These are phyloP conservation scores for Colletotrichum karsti DNA, from an alignment of 2,329 filamentous ascomycete genomes.

Conservation along the genomic window DNA sequence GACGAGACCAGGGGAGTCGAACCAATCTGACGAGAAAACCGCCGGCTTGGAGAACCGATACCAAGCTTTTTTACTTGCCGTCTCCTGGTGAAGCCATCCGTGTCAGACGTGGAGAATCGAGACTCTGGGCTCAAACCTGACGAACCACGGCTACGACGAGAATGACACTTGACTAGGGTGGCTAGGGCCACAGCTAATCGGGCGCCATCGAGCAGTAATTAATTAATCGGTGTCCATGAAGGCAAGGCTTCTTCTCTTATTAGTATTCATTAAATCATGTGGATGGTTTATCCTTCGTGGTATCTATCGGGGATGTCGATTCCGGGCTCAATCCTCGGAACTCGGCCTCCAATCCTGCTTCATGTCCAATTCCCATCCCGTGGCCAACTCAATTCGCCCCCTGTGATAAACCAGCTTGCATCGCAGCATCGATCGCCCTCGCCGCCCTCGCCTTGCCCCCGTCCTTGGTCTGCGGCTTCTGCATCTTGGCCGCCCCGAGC, in stretches of 20 bases:
- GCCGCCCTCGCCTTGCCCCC: background rate
- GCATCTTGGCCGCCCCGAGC: conserved; percentile 16
- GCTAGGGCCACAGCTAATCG: conserved; percentile 25
- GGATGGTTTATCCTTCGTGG: background rate
- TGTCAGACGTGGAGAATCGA: background rate
- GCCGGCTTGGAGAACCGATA: background rate
- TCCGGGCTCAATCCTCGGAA: background rate
- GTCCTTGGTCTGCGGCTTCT: background rate
- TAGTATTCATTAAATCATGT: background rate
- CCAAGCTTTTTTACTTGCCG: background rate
- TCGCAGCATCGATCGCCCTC: conserved; percentile 1
- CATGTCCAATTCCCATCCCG: background rate
- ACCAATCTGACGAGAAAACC: background rate
- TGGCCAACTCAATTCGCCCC: background rate
- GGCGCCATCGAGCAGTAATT: background rate
- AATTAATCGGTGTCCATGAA: background rate
- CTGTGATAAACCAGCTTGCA: background rate
- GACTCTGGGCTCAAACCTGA: background rate
- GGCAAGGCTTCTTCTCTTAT: background rate
- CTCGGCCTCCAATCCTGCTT: background rate
- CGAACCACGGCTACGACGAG: background rate
- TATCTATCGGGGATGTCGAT: background rate
- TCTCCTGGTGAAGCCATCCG: background rate
- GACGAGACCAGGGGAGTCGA: background rate
- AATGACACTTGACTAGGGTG: conserved; percentile 1